Evolutionary conservation across 202 grass and related monocot genomes (phyloP), one percentile per base, ranked within the genome.

Genomic region (Carex sylvatica): DNA sequence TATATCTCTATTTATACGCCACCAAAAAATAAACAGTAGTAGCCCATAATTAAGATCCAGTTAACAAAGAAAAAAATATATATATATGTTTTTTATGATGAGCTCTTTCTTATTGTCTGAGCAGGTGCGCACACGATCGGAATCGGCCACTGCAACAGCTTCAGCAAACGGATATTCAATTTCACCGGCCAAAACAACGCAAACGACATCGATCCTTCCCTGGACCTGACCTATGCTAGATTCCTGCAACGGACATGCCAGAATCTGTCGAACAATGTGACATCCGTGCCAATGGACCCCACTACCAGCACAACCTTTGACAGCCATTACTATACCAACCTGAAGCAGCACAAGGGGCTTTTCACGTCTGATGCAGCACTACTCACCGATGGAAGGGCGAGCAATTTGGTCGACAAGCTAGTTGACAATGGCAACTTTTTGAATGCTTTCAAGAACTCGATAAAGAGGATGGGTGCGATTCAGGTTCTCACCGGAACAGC

Each of bases 121-220:
- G 58, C 91, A 91, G 91, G 94, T 13, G 94, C 94, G 1, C 91
- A 97, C 88, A 94, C 94, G 52, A 89, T 92, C 67, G 91, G 91
- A 80, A 89, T 90, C 5, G 89, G 66, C 4, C 91, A 97, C 86
- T 97, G 89, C 87, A 87, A 85, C 84, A 3, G 51, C 85, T 91
- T 97, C 84, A 90, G 87, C 1, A 35, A 62, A 0, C 31, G 94
- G 31, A 86, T 93, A 31, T 90, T 85, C 88, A 80, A 85, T 74
- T 86, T 86, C 88, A 74, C 54, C 23, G 71, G 74, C 7, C 15
- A 87, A 1, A 91, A 87, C n/a, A 65, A 81, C 11, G 68, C 74
- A 59, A 91, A 31, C 5, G 54, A 65, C 35, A 54, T 60, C 20
- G 93, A 97, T 56, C 89, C 89, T 9, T 31, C 87, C 6, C 86